Evolutionary conservation across 306 rosid genomes (phyloP).

Genomic region (Inga oerstediana): DNA sequence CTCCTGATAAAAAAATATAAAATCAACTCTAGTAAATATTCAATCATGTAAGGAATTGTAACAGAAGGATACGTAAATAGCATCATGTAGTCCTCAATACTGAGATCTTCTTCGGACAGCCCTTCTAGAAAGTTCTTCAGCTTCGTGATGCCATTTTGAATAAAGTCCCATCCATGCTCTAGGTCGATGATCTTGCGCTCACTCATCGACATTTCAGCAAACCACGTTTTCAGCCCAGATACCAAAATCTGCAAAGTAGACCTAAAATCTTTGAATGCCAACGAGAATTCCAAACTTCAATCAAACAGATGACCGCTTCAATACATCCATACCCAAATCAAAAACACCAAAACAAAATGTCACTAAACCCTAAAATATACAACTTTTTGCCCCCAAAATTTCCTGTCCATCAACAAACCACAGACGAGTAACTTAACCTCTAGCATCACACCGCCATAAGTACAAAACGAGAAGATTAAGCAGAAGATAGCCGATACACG

Average conservation of each 20-base stretch:
- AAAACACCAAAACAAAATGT: background rate
- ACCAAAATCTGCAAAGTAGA: slow-evolving; percentile 14
- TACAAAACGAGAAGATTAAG: background rate
- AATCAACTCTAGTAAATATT: background rate
- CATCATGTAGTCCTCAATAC: slow-evolving; percentile 37
- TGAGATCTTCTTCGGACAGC: slow-evolving; percentile 32
- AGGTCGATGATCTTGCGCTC: slow-evolving; percentile 37
- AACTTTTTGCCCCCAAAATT: slow-evolving; percentile 1
- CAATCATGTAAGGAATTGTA: background rate
- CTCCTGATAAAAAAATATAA: background rate
- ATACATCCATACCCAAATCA: background rate
- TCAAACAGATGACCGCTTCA: background rate
- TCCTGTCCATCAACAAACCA: background rate
- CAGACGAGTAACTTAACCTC: background rate
- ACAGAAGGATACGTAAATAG: slow-evolving; percentile 34
- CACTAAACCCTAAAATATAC: background rate
- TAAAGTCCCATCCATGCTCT: slow-evolving; percentile 44
- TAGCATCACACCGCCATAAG: background rate
- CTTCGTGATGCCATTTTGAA: slow-evolving; percentile 39
- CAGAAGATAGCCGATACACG: background rate
- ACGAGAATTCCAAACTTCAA: background rate
- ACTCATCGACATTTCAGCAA: slow-evolving; percentile 12
- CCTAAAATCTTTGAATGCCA: background rate
- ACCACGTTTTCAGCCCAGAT: background rate
- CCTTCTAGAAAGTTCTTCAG: slow-evolving; percentile 46